Evolutionary conservation across 768 basidiomycete species (phyloP).

Genomic region (Agaricus sinodeliciosus): DNA sequence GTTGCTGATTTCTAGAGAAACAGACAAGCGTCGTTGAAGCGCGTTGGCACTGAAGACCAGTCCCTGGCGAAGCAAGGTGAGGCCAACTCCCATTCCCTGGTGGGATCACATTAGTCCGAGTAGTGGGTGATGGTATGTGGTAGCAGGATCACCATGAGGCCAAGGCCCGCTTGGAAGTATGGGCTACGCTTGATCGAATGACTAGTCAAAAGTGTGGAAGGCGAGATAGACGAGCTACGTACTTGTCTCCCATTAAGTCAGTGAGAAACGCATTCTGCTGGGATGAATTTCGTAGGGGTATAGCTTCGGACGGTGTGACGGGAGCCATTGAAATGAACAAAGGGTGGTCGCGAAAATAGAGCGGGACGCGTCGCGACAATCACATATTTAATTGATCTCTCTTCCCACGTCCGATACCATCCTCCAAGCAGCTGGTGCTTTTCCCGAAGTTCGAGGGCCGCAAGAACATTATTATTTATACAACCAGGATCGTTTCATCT

Average conservation of each 20-base stretch:
- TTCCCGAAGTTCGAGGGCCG: no score
- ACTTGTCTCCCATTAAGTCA: conserved; percentile 59
- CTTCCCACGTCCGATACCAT: neutral
- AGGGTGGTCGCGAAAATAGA: neutral
- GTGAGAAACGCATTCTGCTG: conserved; percentile 24
- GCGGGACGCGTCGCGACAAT: conserved; percentile 17
- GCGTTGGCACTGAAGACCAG: conserved; percentile 62
- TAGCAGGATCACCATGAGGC: conserved; percentile 69
- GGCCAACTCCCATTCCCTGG: conserved; percentile 86
- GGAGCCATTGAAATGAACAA: neutral
- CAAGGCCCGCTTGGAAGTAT: conserved; percentile 97
- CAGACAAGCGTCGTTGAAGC: conserved; percentile 85
- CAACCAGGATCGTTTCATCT: neutral
- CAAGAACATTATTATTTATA: no score
- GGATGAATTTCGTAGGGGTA: conserved; percentile 12
- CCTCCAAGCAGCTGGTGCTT: no score
- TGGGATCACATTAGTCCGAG: conserved; percentile 5
- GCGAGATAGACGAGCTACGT: conserved; percentile 23
- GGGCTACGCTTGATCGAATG: conserved; percentile 58
- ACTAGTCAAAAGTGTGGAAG: conserved; percentile 4
- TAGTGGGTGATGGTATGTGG: conserved; percentile 1
- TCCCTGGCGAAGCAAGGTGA: conserved; percentile 69
- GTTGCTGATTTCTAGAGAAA: conserved; percentile 93
- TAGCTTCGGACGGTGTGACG: conserved; percentile 8
- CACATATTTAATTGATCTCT: conserved; percentile 8